phyloP scores from a whole-genome alignment of 768 basidiomycete species.

The Coprinopsis strossmayeri region DNA sequence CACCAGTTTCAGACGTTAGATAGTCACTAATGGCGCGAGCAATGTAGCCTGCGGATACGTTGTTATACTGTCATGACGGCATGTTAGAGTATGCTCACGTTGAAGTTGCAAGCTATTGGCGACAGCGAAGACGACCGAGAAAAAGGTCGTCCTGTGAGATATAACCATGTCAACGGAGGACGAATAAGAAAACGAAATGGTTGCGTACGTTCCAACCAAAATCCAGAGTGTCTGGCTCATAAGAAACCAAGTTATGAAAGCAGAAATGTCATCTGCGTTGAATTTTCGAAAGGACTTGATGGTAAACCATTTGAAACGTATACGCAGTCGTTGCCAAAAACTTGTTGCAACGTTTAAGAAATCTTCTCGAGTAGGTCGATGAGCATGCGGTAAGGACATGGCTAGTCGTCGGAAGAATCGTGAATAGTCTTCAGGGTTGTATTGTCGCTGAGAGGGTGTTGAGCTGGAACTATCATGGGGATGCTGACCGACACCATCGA shows the following conservation, averaged over 20 bases:
- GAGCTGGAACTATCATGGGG: slow-evolving; percentile 5
- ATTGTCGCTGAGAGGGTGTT: slow-evolving; percentile 9
- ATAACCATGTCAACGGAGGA: not conserved
- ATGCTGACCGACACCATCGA: not conserved
- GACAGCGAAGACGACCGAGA: slow-evolving; percentile 86
- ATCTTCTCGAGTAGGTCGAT: slow-evolving; percentile 83
- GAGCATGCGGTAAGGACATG: slow-evolving; percentile 66
- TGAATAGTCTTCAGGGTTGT: slow-evolving; percentile 56
- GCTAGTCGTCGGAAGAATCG: slow-evolving; percentile 79
- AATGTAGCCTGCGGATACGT: slow-evolving; percentile 49
- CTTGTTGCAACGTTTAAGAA: slow-evolving; percentile 79
- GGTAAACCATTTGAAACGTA: slow-evolving; percentile 97
- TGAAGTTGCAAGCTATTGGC: slow-evolving; percentile 84
- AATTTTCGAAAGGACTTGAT: slow-evolving; percentile 92
- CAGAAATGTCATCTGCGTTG: slow-evolving; percentile 95
- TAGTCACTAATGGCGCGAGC: slow-evolving; percentile 89
- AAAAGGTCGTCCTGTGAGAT: slow-evolving; percentile 76
- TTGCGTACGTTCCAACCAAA: slow-evolving; percentile 80
- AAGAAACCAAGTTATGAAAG: slow-evolving; percentile 92
- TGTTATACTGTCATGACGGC: not conserved
- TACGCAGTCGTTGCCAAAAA: slow-evolving; percentile 85
- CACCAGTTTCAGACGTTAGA: slow-evolving; percentile 87
- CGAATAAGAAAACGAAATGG: not conserved
- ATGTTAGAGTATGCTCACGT: slow-evolving; percentile 36
- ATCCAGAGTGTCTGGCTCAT: slow-evolving; percentile 97